Evolutionary conservation across 2,329 filamentous ascomycete species (phyloP).

Genomic region (Tricladium varicosporioides): DNA sequence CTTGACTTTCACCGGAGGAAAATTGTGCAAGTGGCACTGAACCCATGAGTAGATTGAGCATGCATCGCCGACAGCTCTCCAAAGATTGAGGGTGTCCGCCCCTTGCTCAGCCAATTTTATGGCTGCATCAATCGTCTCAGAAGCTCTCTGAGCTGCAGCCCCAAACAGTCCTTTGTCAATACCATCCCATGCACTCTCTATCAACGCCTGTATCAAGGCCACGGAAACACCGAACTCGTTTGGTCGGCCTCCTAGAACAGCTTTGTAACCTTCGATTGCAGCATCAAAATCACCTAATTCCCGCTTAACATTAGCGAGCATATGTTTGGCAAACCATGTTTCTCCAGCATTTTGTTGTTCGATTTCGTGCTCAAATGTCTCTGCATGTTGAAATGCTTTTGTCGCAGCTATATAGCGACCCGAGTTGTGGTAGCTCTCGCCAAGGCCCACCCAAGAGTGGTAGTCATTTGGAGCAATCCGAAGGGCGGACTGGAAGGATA

Average conservation of each 20-base stretch:
- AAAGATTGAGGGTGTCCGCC: slow-evolving; percentile 82
- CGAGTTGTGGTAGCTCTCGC: slow-evolving; percentile 96
- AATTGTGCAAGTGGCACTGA: slow-evolving; percentile 61
- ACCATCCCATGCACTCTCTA: slow-evolving; percentile 75
- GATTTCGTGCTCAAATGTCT: slow-evolving; percentile 65
- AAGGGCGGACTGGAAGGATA: slow-evolving; percentile 87
- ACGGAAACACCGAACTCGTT: slow-evolving; percentile 84
- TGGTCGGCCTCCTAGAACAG: slow-evolving; percentile 66
- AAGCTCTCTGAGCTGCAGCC: slow-evolving; percentile 70
- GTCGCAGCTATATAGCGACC: slow-evolving; percentile 92
- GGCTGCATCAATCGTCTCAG: slow-evolving; percentile 67
- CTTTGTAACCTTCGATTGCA: slow-evolving; percentile 73
- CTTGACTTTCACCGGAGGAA: slow-evolving; percentile 59
- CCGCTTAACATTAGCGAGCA: slow-evolving; percentile 91
- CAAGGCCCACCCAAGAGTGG: slow-evolving; percentile 92
- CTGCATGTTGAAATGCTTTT: slow-evolving; percentile 84
- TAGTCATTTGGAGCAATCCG: slow-evolving; percentile 84
- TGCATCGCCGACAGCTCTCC: slow-evolving; percentile 89
- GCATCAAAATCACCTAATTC: slow-evolving; percentile 89
- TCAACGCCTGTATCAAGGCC: slow-evolving; percentile 81
- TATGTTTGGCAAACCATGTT: slow-evolving; percentile 94
- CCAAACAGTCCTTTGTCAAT: slow-evolving; percentile 85
- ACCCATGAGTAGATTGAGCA: slow-evolving; percentile 81
- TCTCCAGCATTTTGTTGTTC: slow-evolving; percentile 59
- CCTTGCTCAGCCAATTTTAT: slow-evolving; percentile 57